A percentile compares a stretch with the other conserved stretches of the same genome.
phyloP scores from a whole-genome alignment of 495 filamentous ascomycete species.

The Tuber magnatum region DNA sequence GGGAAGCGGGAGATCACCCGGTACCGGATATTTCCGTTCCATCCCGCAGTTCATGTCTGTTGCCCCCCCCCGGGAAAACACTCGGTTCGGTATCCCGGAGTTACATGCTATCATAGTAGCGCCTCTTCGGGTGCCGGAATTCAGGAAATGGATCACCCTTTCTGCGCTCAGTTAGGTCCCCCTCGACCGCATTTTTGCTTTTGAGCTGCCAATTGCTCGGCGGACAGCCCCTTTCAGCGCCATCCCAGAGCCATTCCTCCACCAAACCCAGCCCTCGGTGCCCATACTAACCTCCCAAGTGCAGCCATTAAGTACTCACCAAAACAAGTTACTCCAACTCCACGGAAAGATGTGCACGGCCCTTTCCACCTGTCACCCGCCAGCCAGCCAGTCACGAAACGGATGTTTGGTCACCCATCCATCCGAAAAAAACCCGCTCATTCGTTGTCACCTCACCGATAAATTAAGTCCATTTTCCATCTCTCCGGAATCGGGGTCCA shows the following conservation, averaged over 20 bases:
- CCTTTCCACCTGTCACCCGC: background rate
- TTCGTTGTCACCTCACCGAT: background rate
- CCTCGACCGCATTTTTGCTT: background rate
- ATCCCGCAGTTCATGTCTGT: background rate
- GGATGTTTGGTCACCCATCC: background rate
- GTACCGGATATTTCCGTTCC: background rate
- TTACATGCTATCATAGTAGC: background rate
- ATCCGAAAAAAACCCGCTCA: background rate
- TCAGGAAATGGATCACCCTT: background rate
- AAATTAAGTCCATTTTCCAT: background rate
- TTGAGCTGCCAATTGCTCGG: background rate
- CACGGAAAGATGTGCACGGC: background rate
- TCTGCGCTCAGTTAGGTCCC: background rate
- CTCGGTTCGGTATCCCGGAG: background rate
- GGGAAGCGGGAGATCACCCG: background rate
- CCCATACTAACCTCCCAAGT: background rate
- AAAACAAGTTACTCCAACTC: background rate
- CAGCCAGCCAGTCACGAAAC: background rate
- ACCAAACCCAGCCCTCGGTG: background rate
- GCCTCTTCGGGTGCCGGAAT: background rate
- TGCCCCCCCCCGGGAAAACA: background rate
- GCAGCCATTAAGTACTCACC: background rate
- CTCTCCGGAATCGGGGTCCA: background rate
- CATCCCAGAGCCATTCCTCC: background rate
- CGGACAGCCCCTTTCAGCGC: background rate